phyloP scores from a whole-genome alignment of 176 grass and related monocot species.

The Aegilops bicornis region DNA sequence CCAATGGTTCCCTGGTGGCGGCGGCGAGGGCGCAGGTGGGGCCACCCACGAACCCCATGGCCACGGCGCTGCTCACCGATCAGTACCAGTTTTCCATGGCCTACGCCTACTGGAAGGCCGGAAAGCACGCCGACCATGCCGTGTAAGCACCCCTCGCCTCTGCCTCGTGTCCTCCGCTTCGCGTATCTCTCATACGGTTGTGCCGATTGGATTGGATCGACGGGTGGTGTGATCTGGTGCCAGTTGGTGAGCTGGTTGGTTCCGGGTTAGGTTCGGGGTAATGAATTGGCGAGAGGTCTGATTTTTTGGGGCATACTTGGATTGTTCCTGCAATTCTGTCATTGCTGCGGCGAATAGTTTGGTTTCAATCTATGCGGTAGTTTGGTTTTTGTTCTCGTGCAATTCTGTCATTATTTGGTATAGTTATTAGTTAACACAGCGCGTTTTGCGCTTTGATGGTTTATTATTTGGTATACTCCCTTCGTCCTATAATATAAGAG shows the following conservation, averaged over 20 bases:
- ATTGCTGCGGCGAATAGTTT: neutral
- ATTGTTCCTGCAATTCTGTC: neutral
- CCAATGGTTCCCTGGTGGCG: conserved; percentile 53
- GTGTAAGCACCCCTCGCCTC: conserved; percentile 58
- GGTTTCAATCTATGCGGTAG: neutral
- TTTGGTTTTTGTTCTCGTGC: neutral
- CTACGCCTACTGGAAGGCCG: conserved; percentile 97
- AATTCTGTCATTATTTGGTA: neutral
- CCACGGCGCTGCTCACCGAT: conserved; percentile 93
- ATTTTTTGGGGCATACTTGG: neutral
- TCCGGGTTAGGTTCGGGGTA: neutral
- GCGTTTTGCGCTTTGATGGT: neutral
- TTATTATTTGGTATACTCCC: neutral
- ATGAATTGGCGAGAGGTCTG: neutral
- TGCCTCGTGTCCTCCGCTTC: neutral
- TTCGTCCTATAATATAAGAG: no score
- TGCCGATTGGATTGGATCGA: conserved; percentile 35
- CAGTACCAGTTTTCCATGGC: conserved; percentile 99
- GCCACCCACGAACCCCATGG: conserved; percentile 93
- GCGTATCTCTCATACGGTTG: neutral
- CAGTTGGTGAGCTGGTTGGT: neutral
- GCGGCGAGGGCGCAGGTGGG: conserved; percentile 34
- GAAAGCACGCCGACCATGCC: conserved; percentile 86
- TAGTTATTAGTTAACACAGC: neutral
- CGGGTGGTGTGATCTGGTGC: conserved; percentile 20